Evolutionary conservation across 75 land plant genomes (phyloP), one percentile per base, ranked within the genome.

Genomic region (Gnetum montanum): DNA sequence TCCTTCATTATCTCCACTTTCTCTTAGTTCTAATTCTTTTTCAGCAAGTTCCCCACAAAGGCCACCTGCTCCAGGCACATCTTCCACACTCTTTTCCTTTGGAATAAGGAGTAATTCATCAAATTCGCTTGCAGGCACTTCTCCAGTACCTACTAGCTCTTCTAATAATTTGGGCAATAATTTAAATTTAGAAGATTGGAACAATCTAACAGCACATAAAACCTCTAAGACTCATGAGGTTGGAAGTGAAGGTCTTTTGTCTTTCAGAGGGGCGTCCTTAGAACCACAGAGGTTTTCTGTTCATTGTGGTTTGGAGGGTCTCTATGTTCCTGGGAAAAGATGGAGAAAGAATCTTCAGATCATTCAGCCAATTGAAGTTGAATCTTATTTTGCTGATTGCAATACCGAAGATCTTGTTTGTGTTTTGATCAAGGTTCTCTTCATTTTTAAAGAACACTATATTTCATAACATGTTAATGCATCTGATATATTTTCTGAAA

Each of bases 271-370:
- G 30, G 85, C 78, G 31, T 64, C 79, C 30, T 65, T 94, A 46
- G 96, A 94, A 54, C 90, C 85, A 40, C 85, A 89, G 49, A 76
- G 96, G 26, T 94, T 88, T 68, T 80, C 96, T 57, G 78, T 75
- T 43, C 78, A 75, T 62, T 94, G 91, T 74, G 98, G 98, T 7
- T 67, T 94, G 67, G 82, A 86, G 78, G 98, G 98, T n/a, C 77
- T 86, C 19, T 85, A 82, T 52, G 70, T 82, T 6, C 98, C 98
- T 61, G 98, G 98, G 10, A 85, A 74, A 72, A 70, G 88, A 68
- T 94, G 98, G 98, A 77, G 77, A 66, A 80, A 72, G 54, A 85
- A 77, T 56, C 55, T 94, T 53, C 85, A 96, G 61, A 75, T 94
- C 44, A 61, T 94, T 36, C 91, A 90, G 58, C 98, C 98, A 37